These are phyloP conservation scores for Plasmodium knowlesi DNA, from an alignment of 169 alveolate genomes.

Conservation along the genomic window DNA sequence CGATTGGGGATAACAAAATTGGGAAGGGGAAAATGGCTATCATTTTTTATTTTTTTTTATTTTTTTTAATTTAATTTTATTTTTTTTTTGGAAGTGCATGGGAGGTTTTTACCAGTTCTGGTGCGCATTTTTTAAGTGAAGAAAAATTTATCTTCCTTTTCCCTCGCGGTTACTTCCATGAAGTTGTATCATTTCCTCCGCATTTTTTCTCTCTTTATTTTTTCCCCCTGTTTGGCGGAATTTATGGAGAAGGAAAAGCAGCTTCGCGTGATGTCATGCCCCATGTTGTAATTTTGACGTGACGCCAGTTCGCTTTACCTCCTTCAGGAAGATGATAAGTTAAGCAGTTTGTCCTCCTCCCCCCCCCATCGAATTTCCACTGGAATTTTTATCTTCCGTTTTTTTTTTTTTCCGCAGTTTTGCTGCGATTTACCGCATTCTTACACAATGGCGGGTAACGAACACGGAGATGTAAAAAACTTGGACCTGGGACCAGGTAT, in stretches of 20 bases:
- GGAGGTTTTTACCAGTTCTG: background rate
- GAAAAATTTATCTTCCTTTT: background rate
- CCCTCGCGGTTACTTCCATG: background rate
- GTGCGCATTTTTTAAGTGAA: background rate
- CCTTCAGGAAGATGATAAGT: background rate
- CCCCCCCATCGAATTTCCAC: background rate
- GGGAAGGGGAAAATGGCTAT: background rate
- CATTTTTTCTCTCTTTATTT: background rate
- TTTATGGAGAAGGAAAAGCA: background rate
- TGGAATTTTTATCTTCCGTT: too few species aligned
- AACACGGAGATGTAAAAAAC: slow-evolving; percentile 34
- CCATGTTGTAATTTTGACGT: background rate
- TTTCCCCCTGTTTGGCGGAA: background rate
- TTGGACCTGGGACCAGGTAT: slow-evolving; percentile 70
- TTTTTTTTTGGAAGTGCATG: background rate
- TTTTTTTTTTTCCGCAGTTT: background rate
- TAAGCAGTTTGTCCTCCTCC: background rate
- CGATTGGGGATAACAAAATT: background rate
- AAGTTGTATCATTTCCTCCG: background rate
- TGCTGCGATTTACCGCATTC: background rate
- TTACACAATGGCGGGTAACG: slow-evolving; percentile 24
- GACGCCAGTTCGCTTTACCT: background rate
- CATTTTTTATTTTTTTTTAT: background rate
- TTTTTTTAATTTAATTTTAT: background rate
- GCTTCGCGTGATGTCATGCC: background rate